These are phyloP conservation scores for Ensete ventricosum DNA, from an alignment of 176 grass and related monocot genomes.

Conservation along the genomic window DNA sequence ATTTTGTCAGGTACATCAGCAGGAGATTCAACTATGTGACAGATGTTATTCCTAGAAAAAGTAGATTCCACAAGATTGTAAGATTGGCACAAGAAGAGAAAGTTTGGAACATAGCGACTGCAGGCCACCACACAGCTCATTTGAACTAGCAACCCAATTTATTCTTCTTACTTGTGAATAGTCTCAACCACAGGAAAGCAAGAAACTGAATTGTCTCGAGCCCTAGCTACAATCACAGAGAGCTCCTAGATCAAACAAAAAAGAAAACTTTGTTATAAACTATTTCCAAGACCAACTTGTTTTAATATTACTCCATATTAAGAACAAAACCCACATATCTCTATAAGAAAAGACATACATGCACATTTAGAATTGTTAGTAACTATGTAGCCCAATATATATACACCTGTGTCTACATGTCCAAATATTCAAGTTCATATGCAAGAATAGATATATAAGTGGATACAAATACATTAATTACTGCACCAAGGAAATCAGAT, in stretches of 20 bases:
- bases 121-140: background rate
- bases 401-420: too few relatives aligned
- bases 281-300: too few relatives aligned
- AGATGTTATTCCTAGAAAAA: constrained; percentile 73
- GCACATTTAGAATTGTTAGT: background rate
- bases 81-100: background rate
- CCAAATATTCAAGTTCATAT: too few relatives aligned
- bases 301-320: too few relatives aligned
- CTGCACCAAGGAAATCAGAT: too few relatives aligned
- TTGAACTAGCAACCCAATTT: background rate
- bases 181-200: constrained; percentile 98
- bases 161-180: constrained; percentile 67
- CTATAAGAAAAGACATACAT: too few relatives aligned
- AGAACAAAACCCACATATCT: too few relatives aligned
- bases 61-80: constrained; percentile 16
- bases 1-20: constrained; percentile 57
- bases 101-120: background rate
- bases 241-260: constrained; percentile 50
- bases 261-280: too few relatives aligned
- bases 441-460: too few relatives aligned
- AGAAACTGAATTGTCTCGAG: constrained; percentile 44
- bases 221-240: constrained; percentile 87
- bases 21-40: constrained; percentile 87
- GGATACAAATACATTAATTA: too few relatives aligned
- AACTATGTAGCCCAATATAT: too few relatives aligned